A percentile compares a stretch with the other conserved stretches of the same genome.
phyloP scores from a whole-genome alignment of 2,329 filamentous ascomycete genomes.

The Ophiostoma triangulosporum region DNA sequence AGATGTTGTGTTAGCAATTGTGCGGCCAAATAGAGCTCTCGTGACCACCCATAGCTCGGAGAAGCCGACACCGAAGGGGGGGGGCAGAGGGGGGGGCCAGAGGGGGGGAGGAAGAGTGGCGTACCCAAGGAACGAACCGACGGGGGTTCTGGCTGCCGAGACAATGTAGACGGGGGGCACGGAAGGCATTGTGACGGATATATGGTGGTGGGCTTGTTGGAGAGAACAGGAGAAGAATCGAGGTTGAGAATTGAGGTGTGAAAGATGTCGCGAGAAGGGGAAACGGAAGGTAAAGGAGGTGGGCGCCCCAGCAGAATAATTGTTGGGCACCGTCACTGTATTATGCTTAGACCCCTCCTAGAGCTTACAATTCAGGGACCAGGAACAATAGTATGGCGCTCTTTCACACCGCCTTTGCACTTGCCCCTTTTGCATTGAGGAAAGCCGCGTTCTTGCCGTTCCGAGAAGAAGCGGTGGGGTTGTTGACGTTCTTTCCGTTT shows the following conservation, averaged over 20 bases:
- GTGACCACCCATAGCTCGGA: neutral
- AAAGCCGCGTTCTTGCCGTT: conserved; percentile 5
- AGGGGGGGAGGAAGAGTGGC: conserved; percentile 15
- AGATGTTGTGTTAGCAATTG: neutral
- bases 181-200: conserved; percentile 50
- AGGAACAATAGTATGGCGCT: neutral
- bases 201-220: neutral
- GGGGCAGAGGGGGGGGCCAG: conserved; percentile 3
- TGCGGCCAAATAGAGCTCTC: neutral
- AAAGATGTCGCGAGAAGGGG: neutral
- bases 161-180: conserved; percentile 91
- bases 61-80: conserved; percentile 1
- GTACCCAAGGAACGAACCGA: conserved; percentile 90
- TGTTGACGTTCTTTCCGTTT: neutral
- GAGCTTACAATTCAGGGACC: neutral
- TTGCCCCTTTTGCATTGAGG: conserved; percentile 8
- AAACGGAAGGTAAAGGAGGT: conserved; percentile 1
- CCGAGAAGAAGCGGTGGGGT: conserved; percentile 4
- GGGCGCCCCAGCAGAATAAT: conserved; percentile 7
- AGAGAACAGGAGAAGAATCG: neutral
- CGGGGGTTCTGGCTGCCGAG: conserved; percentile 76
- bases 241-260: neutral
- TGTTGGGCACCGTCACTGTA: conserved; percentile 5
- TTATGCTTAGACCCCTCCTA: neutral
- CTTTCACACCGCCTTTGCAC: conserved; percentile 6